Conservation (phyloP, 2,329 filamentous ascomycete species). For the Fusarium napiforme region DNA sequence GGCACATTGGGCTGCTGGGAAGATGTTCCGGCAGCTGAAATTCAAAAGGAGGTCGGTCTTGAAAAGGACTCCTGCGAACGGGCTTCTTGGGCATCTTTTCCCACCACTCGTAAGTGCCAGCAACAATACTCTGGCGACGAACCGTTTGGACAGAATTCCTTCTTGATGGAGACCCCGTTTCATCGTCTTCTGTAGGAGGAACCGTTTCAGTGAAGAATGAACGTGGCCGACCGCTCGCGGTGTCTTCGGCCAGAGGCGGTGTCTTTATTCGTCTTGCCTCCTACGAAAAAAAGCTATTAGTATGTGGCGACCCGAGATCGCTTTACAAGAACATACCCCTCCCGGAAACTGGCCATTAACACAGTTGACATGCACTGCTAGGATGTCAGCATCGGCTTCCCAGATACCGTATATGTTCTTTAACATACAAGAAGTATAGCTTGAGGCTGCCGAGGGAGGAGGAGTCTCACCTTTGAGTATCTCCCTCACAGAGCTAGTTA, state of each 20-base stretch:
- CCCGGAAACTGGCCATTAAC: constrained; percentile 48
- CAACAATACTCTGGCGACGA: constrained; percentile 38
- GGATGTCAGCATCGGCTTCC: constrained; percentile 7
- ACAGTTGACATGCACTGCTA: constrained; percentile 14
- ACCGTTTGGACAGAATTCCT: constrained; percentile 31
- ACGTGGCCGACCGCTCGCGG: constrained; percentile 51
- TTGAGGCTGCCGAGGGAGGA: constrained; percentile 44
- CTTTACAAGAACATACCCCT: constrained; percentile 43
- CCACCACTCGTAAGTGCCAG: constrained; percentile 51
- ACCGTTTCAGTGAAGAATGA: constrained; percentile 58
- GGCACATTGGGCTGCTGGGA: constrained; percentile 63
- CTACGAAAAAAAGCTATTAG: constrained; percentile 43
- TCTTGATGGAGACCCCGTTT: background rate
- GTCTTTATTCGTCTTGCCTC: constrained; percentile 62
- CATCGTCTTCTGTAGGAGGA: constrained; percentile 38
- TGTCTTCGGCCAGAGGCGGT: constrained; percentile 56
- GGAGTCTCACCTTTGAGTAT: constrained; percentile 53
- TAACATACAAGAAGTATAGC: constrained; percentile 22
- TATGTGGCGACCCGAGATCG: constrained; percentile 9
- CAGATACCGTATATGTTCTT: too few relatives aligned
- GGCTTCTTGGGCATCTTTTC: constrained; percentile 45
- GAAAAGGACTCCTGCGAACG: constrained; percentile 31
- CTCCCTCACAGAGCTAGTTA: constrained; percentile 56
- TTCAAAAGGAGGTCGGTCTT: constrained; percentile 50
- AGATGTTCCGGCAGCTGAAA: constrained; percentile 64